Base-by-base conservation (phyloP, 2,329 filamentous ascomycete species). In the Emergomyces africanus region DNA sequence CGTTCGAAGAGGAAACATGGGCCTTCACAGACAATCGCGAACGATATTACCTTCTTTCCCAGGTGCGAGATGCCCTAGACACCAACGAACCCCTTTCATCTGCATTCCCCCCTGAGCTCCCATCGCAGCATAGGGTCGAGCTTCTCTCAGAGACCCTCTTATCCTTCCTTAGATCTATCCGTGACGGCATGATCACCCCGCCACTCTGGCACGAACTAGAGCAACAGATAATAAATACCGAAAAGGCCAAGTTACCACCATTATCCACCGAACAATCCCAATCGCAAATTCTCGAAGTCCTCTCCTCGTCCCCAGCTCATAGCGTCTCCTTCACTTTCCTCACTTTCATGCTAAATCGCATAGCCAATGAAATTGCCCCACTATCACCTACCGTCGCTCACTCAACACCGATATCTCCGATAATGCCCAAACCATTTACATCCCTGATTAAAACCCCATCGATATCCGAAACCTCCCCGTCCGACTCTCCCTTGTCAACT, bases 301-400 rank as follows among this genome's bases (percentile, higher is more conserved):
- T 96, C 1, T 81, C 86, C 0, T 77, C 81, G 1, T 80, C 83
- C 0, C 88, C 90, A 0, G 86, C 86, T 55, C 87, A 95, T 73
- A 94, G 90, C 68, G 91, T 96, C 59, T 87, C 88, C 0, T 95
- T 96, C 67, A 88, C 95, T 1, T 90, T 96, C 64, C 76, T 96
- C 18, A 89, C 87, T 0, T 85, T 88, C 9, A 91, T 90, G 73
- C 78, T 96, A 12, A 78, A 79, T 25, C 78, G 80, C 12, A 78
- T 87, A 42, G 74, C 79, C 33, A 75, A 76, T 39, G 83, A 86
- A 66, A 71, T 85, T 6, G 74, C 74, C 1, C 76, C 78, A 0
- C 68, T 76, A 0, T 67, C 59, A 33, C 57, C 65, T 8, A 33
- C 60, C 10, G 25, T 44, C 30, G 25, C 51, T 28, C 50, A 23